These are phyloP conservation scores for Tolypocladium tundrense DNA, from an alignment of 2,329 filamentous ascomycete species.

Conservation along the genomic window DNA sequence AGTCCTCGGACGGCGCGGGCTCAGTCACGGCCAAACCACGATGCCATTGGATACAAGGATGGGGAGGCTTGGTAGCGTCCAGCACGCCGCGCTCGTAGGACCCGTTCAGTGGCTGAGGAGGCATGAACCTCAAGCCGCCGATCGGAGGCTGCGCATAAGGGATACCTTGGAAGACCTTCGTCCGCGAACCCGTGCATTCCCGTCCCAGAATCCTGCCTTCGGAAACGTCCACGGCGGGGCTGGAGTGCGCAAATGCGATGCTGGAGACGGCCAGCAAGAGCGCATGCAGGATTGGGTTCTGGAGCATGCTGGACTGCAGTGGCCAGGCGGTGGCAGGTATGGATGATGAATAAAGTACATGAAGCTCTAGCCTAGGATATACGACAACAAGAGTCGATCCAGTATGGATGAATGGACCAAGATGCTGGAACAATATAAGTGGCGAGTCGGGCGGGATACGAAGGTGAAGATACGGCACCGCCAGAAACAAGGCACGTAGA, in stretches of 20 bases:
- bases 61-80: not conserved
- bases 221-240: not conserved
- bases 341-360: too few relatives aligned
- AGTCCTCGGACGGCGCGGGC: not conserved
- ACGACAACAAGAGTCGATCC: not conserved
- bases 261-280: not conserved
- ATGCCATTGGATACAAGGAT: not conserved
- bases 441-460: not conserved
- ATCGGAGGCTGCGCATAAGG: not conserved
- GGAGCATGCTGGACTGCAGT: not conserved
- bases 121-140: not conserved
- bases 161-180: not conserved
- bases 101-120: not conserved
- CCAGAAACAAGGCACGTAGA: too few relatives aligned
- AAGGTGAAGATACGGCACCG: not conserved
- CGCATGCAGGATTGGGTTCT: not conserved
- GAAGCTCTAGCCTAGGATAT: too few relatives aligned
- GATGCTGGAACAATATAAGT: too few relatives aligned
- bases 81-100: not conserved
- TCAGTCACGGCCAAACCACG: not conserved
- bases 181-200: not conserved
- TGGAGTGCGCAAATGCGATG: not conserved
- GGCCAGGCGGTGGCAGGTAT: not conserved
- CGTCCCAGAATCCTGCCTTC: not conserved
- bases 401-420: too few relatives aligned